These are phyloP conservation scores for Buxus sempervirens DNA, from an alignment of 164 flowering plant genomes.

Conservation along the genomic window DNA sequence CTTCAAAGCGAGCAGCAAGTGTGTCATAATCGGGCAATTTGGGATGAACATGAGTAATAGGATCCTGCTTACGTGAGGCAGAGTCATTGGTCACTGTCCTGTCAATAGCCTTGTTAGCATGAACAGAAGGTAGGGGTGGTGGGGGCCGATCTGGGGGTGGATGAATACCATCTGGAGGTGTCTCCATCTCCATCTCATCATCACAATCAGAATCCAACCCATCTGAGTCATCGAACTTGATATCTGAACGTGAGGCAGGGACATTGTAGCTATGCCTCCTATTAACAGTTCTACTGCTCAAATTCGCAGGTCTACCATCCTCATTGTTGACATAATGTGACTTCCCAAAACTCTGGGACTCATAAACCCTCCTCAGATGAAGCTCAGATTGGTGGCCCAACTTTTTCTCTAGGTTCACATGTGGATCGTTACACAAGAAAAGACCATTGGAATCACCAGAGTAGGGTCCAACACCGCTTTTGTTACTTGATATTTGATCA, in stretches of 20 bases:
- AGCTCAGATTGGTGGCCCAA: slow-evolving; percentile 15
- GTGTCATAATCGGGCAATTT: slow-evolving; percentile 84
- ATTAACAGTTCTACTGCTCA: slow-evolving; percentile 19
- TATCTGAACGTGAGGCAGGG: slow-evolving; percentile 39
- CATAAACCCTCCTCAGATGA: slow-evolving; percentile 21
- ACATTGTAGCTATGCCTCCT: slow-evolving; percentile 69
- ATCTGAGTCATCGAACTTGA: slow-evolving; percentile 69
- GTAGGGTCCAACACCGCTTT: slow-evolving; percentile 7
- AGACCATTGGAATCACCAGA: slow-evolving; percentile 5
- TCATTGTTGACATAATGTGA: slow-evolving; percentile 27
- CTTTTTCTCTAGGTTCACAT: not conserved
- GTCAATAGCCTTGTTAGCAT: slow-evolving; percentile 4
- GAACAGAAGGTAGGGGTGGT: slow-evolving; percentile 39
- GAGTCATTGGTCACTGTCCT: slow-evolving; percentile 6
- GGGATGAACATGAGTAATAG: slow-evolving; percentile 60
- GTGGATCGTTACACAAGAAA: slow-evolving; percentile 14
- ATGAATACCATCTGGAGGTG: slow-evolving; percentile 17
- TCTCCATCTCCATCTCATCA: slow-evolving; percentile 67
- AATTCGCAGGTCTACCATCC: slow-evolving; percentile 13
- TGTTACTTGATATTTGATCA: slow-evolving; percentile 15
- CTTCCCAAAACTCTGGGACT: slow-evolving; percentile 26
- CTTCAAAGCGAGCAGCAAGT: slow-evolving; percentile 89
- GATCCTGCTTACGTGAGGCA: slow-evolving; percentile 18
- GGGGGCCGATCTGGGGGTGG: slow-evolving; percentile 50
- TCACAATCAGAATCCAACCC: slow-evolving; percentile 50